Evolutionary conservation across 805 yeast genomes (phyloP), one percentile per base, ranked within the genome.

Genomic region (Zygoascus tannicola): DNA sequence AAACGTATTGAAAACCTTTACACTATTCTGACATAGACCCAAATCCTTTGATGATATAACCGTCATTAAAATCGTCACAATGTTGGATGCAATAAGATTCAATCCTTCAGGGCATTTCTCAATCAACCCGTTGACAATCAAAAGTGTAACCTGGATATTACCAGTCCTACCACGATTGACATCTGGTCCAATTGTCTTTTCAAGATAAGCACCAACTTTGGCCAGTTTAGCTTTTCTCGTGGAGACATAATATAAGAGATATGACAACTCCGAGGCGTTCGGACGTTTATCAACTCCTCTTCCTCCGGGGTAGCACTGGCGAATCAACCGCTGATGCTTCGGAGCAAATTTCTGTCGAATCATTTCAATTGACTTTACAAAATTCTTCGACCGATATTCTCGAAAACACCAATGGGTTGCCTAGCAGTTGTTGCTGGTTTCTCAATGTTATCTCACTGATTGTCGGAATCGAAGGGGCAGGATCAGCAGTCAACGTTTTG

Each of bases 281-380:
- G 98, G 95, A 55, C 82, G 81, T 66, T 88, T 88, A 57, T 88
- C 97, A 4, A 74, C 73, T 5, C 79, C 81, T 48, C 86, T 73
- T 1, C 97, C 96, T 1, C 92, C 75, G 4, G 95, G 97, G 61
- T 90, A 90, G 67, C 97, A 92, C 62, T 85, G 95, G 41, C 82
- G 74, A 32, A 92, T 84, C 56, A 88, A 71, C 57, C 85, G 80
- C 63, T 88, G 97, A 62, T 88, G 97, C 60, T 90, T 88, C 2
- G 95, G 84, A 37, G 40, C 37, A n/a, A 51, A 23, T 32, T 34
- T 46, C 20, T 41, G 43, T 34, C 30, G 30, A 12, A 47, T 10
- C 45, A 44, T 41, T 26, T 26, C 30, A 26, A 26, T 26, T 26
- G 30, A 8, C 30, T 12, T n/a, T n/a, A n/a, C n/a, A n/a, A n/a